Evolutionary conservation across 139 green algal species (phyloP).

Genomic region (Coccomyxa sp.): DNA sequence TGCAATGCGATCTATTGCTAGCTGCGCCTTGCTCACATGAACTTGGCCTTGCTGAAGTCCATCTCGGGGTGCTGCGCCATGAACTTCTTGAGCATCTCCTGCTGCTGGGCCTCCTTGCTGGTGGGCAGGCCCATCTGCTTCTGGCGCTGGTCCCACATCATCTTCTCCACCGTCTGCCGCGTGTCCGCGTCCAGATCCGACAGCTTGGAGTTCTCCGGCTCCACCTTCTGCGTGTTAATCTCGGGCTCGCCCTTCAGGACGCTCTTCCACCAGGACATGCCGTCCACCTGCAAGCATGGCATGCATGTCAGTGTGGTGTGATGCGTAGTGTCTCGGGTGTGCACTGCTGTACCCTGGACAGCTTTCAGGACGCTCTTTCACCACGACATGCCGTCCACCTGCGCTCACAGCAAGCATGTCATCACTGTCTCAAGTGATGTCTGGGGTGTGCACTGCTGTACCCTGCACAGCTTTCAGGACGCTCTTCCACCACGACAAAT

Average conservation of each 20-base stretch:
- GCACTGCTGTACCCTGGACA: too few relatives aligned
- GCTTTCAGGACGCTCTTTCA: background rate
- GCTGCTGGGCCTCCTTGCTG: slow-evolving; percentile 87
- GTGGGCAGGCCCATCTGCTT: slow-evolving; percentile 93
- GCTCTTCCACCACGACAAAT: background rate
- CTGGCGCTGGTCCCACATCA: slow-evolving; percentile 96
- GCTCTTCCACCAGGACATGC: slow-evolving; percentile 91
- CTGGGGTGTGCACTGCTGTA: too few relatives aligned
- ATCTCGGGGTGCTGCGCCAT: slow-evolving; percentile 95
- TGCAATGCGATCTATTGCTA: too few relatives aligned
- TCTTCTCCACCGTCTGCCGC: slow-evolving; percentile 88
- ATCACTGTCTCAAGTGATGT: background rate
- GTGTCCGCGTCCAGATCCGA: slow-evolving; percentile 92
- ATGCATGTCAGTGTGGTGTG: background rate
- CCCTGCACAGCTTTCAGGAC: background rate
- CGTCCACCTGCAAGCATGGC: slow-evolving; percentile 31
- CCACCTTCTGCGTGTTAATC: slow-evolving; percentile 90
- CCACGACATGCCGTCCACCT: background rate
- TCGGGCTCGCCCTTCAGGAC: slow-evolving; percentile 78
- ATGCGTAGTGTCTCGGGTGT: too few relatives aligned
- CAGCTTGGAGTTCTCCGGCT: slow-evolving; percentile 95
- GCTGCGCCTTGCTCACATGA: too few relatives aligned
- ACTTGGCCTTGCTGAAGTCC: slow-evolving; percentile 93
- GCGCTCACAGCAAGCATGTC: background rate
- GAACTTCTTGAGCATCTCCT: slow-evolving; percentile 95